A percentile compares a stretch with the other conserved stretches of the same genome.
These are phyloP conservation scores for Trametes polyzona DNA, from an alignment of 1,284 basidiomycete species.

Conservation along the genomic window DNA sequence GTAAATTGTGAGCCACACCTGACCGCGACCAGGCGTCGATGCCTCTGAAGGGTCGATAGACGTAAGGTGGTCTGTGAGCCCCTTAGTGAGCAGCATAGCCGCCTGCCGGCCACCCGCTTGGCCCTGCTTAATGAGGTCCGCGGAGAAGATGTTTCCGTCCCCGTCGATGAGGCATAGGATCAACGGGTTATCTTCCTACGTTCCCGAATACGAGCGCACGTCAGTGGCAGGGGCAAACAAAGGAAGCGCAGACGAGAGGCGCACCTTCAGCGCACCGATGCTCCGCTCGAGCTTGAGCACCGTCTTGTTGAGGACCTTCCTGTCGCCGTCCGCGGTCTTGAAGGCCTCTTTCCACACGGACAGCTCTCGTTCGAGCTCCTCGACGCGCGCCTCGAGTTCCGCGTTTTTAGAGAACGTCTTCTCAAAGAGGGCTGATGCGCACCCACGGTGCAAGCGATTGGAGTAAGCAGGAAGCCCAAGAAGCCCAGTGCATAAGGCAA, in stretches of 20 bases:
- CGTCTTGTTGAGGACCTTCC: constrained; percentile 32
- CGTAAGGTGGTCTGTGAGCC: constrained; percentile 42
- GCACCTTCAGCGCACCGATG: constrained; percentile 41
- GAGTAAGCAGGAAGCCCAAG: background rate
- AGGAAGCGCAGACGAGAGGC: constrained; percentile 3
- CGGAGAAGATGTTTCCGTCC: constrained; percentile 51
- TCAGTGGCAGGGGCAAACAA: background rate
- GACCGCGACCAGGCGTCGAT: constrained; percentile 34
- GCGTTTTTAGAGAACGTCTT: constrained; percentile 36
- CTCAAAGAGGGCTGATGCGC: constrained; percentile 35
- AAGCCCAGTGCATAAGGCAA: background rate
- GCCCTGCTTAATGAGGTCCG: constrained; percentile 44
- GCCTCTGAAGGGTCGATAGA: constrained; percentile 30
- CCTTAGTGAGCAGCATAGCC: constrained; percentile 44
- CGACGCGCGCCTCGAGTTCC: constrained; percentile 36
- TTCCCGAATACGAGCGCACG: background rate
- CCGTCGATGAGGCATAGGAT: constrained; percentile 49
- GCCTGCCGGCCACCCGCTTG: constrained; percentile 47
- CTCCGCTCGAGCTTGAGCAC: constrained; percentile 38
- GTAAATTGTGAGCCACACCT: constrained; percentile 49
- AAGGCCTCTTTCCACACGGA: constrained; percentile 44
- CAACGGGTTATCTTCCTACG: constrained; percentile 45
- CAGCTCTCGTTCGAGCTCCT: constrained; percentile 43
- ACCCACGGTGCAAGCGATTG: constrained; percentile 3
- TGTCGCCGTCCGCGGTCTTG: constrained; percentile 40